Percentiles rank a stretch among this genome's conserved stretches.
phyloP scores from a whole-genome alignment of 1,284 basidiomycete genomes.

The Pseudozyma flocculosa region DNA sequence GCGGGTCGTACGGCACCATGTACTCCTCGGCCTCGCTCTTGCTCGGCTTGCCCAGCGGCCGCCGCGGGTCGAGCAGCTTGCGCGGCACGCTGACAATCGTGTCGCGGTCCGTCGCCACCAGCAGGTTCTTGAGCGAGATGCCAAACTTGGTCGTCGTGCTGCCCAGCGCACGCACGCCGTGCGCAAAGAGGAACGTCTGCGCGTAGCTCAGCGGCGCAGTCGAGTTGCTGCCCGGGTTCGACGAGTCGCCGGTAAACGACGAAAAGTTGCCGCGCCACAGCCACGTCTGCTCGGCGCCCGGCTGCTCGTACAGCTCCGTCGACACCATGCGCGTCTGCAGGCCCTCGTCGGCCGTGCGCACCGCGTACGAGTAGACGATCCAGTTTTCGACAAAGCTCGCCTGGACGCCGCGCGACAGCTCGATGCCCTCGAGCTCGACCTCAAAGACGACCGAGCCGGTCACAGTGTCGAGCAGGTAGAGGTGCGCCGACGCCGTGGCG shows the following conservation, averaged over 20 bases:
- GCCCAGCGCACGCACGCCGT: constrained; percentile 66
- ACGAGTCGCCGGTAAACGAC: constrained; percentile 30
- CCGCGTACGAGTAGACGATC: constrained; percentile 75
- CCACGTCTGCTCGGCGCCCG: constrained; percentile 67
- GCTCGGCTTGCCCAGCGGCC: constrained; percentile 74
- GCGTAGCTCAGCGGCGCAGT: constrained; percentile 61
- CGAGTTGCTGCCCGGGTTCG: neutral
- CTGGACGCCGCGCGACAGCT: constrained; percentile 62
- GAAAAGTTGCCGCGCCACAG: constrained; percentile 25
- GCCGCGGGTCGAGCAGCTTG: constrained; percentile 76
- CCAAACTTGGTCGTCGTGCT: constrained; percentile 76
- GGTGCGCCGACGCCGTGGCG: constrained; percentile 59
- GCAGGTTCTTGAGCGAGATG: constrained; percentile 79
- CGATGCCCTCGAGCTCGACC: constrained; percentile 45
- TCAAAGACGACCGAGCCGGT: constrained; percentile 72
- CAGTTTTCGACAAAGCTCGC: constrained; percentile 83
- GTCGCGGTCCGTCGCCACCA: constrained; percentile 78
- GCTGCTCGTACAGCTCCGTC: constrained; percentile 78
- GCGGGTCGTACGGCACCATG: constrained; percentile 78
- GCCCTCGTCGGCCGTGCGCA: constrained; percentile 64
- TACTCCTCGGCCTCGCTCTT: constrained; percentile 79
- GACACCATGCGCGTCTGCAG: constrained; percentile 61
- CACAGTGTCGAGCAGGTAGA: constrained; percentile 75
- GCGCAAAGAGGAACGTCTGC: constrained; percentile 70
- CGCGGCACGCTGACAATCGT: constrained; percentile 76